Base-by-base conservation (phyloP, 768 basidiomycete genomes). In the Lepiota brunneoincarnata region DNA sequence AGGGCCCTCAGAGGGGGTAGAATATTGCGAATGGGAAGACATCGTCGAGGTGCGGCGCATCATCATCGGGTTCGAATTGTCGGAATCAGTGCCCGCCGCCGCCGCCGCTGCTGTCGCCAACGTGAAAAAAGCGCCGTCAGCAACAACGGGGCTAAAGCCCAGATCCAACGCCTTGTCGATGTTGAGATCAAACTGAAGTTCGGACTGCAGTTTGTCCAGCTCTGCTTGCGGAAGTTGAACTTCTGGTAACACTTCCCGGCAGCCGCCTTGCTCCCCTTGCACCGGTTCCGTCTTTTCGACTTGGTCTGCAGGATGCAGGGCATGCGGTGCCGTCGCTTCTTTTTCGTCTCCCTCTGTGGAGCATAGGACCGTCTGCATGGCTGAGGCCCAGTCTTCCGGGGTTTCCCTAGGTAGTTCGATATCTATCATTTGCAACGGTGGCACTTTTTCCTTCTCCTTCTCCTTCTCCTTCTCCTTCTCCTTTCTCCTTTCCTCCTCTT, bases 351-450 rank as follows among this genome's bases (percentile, higher is more conserved):
- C 51, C 2, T 54, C 35, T 35, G 68, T 62, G 6, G 67, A 67
- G 4, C 64, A 63, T 10, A 74, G 57, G 5, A 74, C 71, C 2
- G 69, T 70, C 53, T 72, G 67, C 68, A 72, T 74, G 34, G 75
- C 68, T 2, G 71, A 69, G 4, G 69, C 71, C 76, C 76, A 78
- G 31, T 76, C 74, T 2, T 68, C 72, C 1, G 70, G 58, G 21
- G 66, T 64, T 26, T 72, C 70, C 2, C 67, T 46, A 1, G 67
- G 67, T 31, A 72, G 57, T 48, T 69, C 60, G 20, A 73, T 61
- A 0, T 72, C 71, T 0, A 71, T 69, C 14, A 70, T 57, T 46
- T 65, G 60, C 21, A 68, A 64, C n/a, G 70, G 58, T 37, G 67
- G 63, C 42, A 65, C 62, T 4, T 39, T n/a, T n/a, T n/a, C n/a